A percentile compares a stretch with the other conserved stretches of the same genome.
phyloP scores from a whole-genome alignment of 352 stramenopile genomes.

The Blastocystis sp. region DNA sequence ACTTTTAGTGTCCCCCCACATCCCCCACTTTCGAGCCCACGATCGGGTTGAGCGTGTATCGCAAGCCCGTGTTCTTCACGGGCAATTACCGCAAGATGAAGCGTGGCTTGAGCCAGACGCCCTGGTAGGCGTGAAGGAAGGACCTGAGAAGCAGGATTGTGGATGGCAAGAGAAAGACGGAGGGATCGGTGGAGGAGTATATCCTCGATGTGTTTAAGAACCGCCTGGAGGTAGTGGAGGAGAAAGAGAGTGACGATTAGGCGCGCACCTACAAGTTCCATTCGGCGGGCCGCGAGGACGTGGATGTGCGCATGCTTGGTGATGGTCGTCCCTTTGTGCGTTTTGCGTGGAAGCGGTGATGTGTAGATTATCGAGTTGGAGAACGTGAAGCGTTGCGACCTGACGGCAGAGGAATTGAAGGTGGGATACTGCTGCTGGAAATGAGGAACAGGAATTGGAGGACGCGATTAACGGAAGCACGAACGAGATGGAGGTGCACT shows the following conservation, averaged over 20 bases:
- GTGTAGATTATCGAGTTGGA: conserved; percentile 44
- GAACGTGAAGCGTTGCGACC: conserved; percentile 79
- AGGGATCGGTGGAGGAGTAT: conserved; percentile 84
- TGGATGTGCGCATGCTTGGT: conserved; percentile 93
- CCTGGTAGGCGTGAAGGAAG: conserved; percentile 75
- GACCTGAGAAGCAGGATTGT: conserved; percentile 73
- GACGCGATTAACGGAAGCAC: conserved; percentile 41
- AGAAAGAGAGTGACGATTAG: conserved; percentile 70
- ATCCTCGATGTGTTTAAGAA: conserved; percentile 79
- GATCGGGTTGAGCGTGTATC: conserved; percentile 66
- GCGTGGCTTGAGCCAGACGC: conserved; percentile 83
- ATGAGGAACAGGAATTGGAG: conserved; percentile 51
- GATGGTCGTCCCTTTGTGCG: conserved; percentile 78
- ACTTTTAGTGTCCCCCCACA: conserved; percentile 13
- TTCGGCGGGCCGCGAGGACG: conserved; percentile 90
- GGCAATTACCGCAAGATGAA: conserved; percentile 85
- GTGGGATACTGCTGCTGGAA: not conserved
- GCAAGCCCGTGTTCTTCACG: conserved; percentile 82
- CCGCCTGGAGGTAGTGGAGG: conserved; percentile 75
- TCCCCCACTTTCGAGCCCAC: conserved; percentile 30
- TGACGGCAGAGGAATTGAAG: conserved; percentile 75
- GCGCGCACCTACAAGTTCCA: conserved; percentile 84
- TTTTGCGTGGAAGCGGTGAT: not conserved
- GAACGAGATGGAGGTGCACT: conserved; percentile 58
- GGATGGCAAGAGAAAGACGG: conserved; percentile 80